A percentile compares a stretch with the other conserved stretches of the same genome.
Evolutionary conservation across 768 basidiomycete species (phyloP).

Genomic region (Suillus fuscotomentosus): DNA sequence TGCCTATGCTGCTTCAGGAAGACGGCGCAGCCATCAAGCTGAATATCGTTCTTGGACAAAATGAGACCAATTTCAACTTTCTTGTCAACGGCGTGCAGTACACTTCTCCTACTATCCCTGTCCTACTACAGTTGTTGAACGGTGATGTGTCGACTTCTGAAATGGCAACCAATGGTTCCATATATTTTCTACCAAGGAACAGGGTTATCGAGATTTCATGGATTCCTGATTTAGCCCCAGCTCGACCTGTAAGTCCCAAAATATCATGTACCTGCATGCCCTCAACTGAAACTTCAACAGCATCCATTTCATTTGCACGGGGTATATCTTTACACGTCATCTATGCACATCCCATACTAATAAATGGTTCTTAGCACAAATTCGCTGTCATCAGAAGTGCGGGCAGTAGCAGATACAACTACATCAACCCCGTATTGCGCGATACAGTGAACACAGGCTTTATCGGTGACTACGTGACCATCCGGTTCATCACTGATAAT

Average conservation of each 20-base stretch:
- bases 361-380: not conserved
- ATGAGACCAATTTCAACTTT: slow-evolving; percentile 17
- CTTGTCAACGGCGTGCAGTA: slow-evolving; percentile 36
- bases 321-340: not conserved
- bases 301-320: slow-evolving; percentile 22
- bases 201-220: slow-evolving; percentile 42
- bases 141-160: slow-evolving; percentile 34
- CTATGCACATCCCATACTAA: not conserved
- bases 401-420: not conserved
- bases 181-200: slow-evolving; percentile 44
- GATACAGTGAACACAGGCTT: not conserved
- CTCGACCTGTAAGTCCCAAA: slow-evolving; percentile 8
- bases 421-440: not conserved
- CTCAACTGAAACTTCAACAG: slow-evolving; percentile 9
- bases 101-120: slow-evolving; percentile 37
- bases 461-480: not conserved
- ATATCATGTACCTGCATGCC: not conserved
- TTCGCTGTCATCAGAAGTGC: not conserved
- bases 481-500: not conserved
- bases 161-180: slow-evolving; percentile 39
- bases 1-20: not conserved
- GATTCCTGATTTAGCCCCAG: slow-evolving; percentile 7
- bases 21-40: slow-evolving; percentile 32
- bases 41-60: slow-evolving; percentile 28
- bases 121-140: slow-evolving; percentile 45